A percentile compares a stretch with the other conserved stretches of the same genome.
Conservation (phyloP, 768 basidiomycete genomes). For the Suillus hirtellus region DNA sequence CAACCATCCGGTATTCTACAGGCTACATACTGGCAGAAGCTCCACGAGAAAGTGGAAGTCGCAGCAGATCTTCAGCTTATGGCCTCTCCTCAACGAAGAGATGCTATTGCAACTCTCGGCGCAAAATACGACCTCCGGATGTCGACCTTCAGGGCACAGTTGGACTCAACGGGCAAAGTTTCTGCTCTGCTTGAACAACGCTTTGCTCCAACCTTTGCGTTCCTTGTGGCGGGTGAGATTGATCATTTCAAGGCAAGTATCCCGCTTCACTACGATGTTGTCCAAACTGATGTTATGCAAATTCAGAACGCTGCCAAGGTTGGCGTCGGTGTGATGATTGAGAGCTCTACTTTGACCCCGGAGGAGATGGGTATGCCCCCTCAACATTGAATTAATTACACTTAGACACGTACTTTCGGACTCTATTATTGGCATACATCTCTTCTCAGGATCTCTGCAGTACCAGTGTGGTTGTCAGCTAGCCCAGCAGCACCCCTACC, state of each 20-base stretch:
- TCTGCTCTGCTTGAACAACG: constrained; percentile 94
- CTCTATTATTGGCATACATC: constrained; percentile 22
- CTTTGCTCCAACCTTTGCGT: constrained; percentile 92
- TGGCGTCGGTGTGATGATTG: constrained; percentile 97
- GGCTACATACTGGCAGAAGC: constrained; percentile 95
- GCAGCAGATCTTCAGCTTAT: constrained; percentile 89
- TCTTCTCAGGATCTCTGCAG: constrained; percentile 13
- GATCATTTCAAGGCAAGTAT: constrained; percentile 91
- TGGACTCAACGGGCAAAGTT: constrained; percentile 95
- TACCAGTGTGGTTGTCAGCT: neutral
- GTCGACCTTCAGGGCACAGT: constrained; percentile 91
- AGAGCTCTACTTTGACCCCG: constrained; percentile 76
- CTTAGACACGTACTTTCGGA: constrained; percentile 30
- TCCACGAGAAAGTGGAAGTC: constrained; percentile 96
- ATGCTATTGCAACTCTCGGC: constrained; percentile 90
- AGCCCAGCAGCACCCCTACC: neutral
- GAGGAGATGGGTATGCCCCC: constrained; percentile 78
- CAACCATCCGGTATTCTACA: constrained; percentile 83
- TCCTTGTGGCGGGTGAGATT: constrained; percentile 94
- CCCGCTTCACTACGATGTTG: neutral
- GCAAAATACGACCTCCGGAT: constrained; percentile 96
- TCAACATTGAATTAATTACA: constrained; percentile 37
- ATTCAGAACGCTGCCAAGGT: constrained; percentile 87
- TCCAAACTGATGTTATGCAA: constrained; percentile 9
- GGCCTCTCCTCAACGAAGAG: constrained; percentile 76